Conservation (phyloP, 306 rosid species). For the Hippophae gyantsensis region DNA sequence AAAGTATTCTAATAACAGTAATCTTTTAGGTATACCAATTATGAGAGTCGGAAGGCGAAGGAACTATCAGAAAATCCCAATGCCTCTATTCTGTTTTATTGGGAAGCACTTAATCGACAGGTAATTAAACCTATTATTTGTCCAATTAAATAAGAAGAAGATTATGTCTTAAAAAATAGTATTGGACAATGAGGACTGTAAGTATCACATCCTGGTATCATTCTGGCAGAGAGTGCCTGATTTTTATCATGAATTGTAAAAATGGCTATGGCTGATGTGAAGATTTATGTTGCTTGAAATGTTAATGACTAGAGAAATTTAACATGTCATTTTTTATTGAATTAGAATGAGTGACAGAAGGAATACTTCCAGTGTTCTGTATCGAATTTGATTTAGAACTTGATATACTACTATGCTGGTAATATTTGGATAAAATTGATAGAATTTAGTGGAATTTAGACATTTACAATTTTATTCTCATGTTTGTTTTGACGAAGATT, state of each 20-base stretch:
- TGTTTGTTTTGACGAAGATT: too few species aligned
- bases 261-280: not conserved
- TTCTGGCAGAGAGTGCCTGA: not conserved
- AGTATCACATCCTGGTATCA: not conserved
- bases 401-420: too few species aligned
- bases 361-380: too few species aligned
- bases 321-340: not conserved
- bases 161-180: too few species aligned
- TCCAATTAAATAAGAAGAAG: not conserved
- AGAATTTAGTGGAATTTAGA: too few species aligned
- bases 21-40: conserved; percentile 76
- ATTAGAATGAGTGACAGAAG: not conserved
- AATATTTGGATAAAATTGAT: too few species aligned
- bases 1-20: conserved; percentile 14
- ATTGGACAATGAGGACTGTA: not conserved
- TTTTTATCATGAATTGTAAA: not conserved
- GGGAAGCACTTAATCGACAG: conserved; percentile 87
- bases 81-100: conserved; percentile 80
- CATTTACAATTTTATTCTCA: too few species aligned
- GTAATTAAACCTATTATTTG: conserved; percentile 18
- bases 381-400: too few species aligned
- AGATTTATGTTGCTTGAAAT: not conserved
- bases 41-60: conserved; percentile 72
- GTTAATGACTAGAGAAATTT: not conserved
- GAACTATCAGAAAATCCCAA: conserved; percentile 73